Base-by-base conservation (phyloP, 345 rosid species). In the Hibiscus syriacus region DNA sequence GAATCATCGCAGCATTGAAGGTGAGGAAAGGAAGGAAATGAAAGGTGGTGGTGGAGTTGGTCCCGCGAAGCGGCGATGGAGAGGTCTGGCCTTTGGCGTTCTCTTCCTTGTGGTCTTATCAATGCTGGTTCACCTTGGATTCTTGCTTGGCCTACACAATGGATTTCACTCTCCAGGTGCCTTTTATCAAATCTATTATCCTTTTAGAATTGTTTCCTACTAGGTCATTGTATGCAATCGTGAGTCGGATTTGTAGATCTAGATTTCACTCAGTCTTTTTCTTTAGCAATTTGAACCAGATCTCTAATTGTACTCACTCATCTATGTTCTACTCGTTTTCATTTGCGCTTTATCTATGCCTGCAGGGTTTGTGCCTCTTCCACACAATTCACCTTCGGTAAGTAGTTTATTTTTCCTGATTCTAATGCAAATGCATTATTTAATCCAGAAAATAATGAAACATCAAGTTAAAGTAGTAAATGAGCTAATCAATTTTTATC, bases 101-200 rank as follows among this genome's bases (percentile, higher is more conserved):
- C 86, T 88, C 59, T 84, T 85, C 61, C 98, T 93, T 38, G 94
- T 93, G 30, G 46, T 93, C 46, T 90, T 93, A 54, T 93, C 98
- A 22, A 90, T 90, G 97, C 87, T 93, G 57, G 97, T 90, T 73
- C 98, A 96, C 66, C 94, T 93, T 30, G 94, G 85, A 53, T 89
- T 93, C n/a, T n/a, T n/a, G n/a, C n/a, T n/a, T n/a, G n/a, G n/a
- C n/a, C n/a, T n/a, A n/a, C n/a, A n/a, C n/a, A 87, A 84, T 26
- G 85, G 98, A 67, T 87, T 92, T 69, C 92, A 88, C 81, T 77
- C 96, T 66, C 53, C 86, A 53, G 82, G 84, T 81, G 27, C 55
- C 1, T 20, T 3, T 16, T n/a, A n/a, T 49, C 65, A 32, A 39
- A 53, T 68, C 27, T 26, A 53, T 41, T 57, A n/a, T n/a, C n/a